phyloP scores from a whole-genome alignment of 495 filamentous ascomycete genomes.

The Elasticomyces elasticus region DNA sequence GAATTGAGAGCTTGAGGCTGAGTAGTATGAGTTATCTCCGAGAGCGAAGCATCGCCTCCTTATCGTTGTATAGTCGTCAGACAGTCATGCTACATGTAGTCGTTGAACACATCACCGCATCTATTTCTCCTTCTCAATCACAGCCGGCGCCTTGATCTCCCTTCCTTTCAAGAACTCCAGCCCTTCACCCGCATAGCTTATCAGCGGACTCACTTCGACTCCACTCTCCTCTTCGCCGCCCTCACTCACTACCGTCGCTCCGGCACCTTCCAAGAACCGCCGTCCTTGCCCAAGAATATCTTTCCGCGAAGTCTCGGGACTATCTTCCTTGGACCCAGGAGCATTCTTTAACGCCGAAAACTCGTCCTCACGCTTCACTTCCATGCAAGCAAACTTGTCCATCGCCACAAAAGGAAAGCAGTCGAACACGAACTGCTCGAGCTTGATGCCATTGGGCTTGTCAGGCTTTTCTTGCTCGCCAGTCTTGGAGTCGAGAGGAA shows the following conservation, averaged over 20 bases:
- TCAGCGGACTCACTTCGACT: conserved; percentile 83
- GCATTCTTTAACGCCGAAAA: conserved; percentile 99
- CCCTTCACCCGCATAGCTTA: conserved; percentile 92
- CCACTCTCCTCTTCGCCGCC: conserved; percentile 48
- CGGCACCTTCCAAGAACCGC: conserved; percentile 71
- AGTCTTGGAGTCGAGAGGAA: conserved; percentile 50
- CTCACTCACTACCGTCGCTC: conserved; percentile 66
- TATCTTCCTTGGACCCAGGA: conserved; percentile 79
- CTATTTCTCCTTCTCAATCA: conserved; percentile 58
- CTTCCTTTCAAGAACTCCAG: conserved; percentile 65
- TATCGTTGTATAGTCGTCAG: too few species aligned
- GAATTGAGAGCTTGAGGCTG: too few species aligned
- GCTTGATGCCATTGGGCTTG: conserved; percentile 95
- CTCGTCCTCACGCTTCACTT: conserved; percentile 94
- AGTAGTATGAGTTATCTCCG: too few species aligned
- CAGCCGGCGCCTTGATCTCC: conserved; percentile 64
- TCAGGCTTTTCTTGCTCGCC: conserved; percentile 77
- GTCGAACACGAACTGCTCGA: conserved; percentile 99
- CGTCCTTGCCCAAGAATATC: conserved; percentile 86
- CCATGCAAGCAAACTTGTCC: conserved; percentile 84
- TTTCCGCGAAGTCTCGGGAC: conserved; percentile 78
- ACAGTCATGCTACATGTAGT: too few species aligned
- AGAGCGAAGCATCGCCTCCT: too few species aligned
- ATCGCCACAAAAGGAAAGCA: conserved; percentile 86
- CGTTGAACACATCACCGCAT: too few species aligned